Conservation (phyloP, 148 eudicot genomes). For the Cornus kousa region DNA sequence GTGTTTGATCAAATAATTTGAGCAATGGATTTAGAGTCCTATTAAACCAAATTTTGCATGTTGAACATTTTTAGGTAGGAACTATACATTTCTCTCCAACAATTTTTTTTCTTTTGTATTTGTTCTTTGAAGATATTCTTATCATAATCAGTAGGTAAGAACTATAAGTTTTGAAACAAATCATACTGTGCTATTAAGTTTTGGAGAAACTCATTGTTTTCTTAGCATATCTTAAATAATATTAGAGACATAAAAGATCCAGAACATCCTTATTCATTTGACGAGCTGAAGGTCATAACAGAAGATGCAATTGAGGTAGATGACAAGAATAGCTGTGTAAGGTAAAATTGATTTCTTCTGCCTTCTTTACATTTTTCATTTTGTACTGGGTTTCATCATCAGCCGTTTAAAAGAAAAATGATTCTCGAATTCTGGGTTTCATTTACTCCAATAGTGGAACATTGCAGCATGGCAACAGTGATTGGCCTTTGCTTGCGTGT, state of each 20-base stretch:
- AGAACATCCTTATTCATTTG: slow-evolving; percentile 96
- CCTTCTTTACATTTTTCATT: not conserved
- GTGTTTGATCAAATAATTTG: too few relatives aligned
- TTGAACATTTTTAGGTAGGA: too few relatives aligned
- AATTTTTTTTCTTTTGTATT: not conserved
- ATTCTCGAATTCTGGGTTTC: slow-evolving; percentile 58
- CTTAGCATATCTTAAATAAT: slow-evolving; percentile 63
- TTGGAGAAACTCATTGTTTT: slow-evolving; percentile 9
- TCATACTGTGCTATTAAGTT: not conserved
- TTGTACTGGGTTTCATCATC: slow-evolving; percentile 1
- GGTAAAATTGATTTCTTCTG: slow-evolving; percentile 35
- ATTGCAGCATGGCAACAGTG: slow-evolving; percentile 94
- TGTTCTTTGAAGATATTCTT: not conserved
- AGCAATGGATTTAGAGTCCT: not conserved
- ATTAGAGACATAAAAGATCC: slow-evolving; percentile 98
- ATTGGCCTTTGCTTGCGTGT: slow-evolving; percentile 95
- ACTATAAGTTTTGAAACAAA: not conserved
- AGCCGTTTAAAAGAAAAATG: not conserved
- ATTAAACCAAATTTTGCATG: not conserved
- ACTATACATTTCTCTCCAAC: too few relatives aligned
- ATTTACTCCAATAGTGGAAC: slow-evolving; percentile 95
- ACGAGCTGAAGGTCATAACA: slow-evolving; percentile 87
- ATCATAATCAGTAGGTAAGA: not conserved
- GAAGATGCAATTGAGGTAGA: slow-evolving; percentile 93
- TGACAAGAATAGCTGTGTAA: slow-evolving; percentile 59